Conservation (phyloP, 2,329 filamentous ascomycete genomes). For the Scedosporium minutisporum region DNA sequence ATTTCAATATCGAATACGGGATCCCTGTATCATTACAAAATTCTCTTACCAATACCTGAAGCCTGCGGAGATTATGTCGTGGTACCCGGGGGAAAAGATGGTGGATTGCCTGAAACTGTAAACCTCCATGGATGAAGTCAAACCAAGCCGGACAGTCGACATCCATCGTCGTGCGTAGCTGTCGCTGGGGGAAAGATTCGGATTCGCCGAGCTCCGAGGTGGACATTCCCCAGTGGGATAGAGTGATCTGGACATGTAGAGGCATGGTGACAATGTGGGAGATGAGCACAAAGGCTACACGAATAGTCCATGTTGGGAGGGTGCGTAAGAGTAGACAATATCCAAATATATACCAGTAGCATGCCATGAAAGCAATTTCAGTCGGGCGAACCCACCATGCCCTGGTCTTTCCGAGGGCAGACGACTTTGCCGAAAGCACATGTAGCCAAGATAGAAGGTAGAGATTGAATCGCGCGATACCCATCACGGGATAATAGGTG, state of each 20-base stretch:
- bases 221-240: conserved; percentile 65
- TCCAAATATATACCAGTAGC: conserved; percentile 61
- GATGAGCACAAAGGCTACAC: conserved; percentile 52
- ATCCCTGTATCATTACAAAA: conserved; percentile 57
- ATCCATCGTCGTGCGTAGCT: conserved; percentile 65
- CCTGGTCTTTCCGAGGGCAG: conserved; percentile 42
- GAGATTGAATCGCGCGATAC: conserved; percentile 62
- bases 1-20: conserved; percentile 51
- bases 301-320: conserved; percentile 47
- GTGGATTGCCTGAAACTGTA: conserved; percentile 65
- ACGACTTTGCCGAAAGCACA: conserved; percentile 45
- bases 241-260: conserved; percentile 62
- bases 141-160: conserved; percentile 64
- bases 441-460: conserved; percentile 60
- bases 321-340: conserved; percentile 53
- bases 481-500: conserved; percentile 60
- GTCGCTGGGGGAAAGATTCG: conserved; percentile 60
- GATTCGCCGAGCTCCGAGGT: conserved; percentile 52
- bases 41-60: conserved; percentile 49
- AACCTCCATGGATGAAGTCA: conserved; percentile 61
- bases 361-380: conserved; percentile 51
- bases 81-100: conserved; percentile 61
- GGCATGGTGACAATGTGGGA: conserved; percentile 58
- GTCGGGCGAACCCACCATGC: conserved; percentile 60
- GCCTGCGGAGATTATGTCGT: conserved; percentile 54